Evolutionary conservation across 1,284 basidiomycete species (phyloP).

Genomic region (Porodaedalea pini): DNA sequence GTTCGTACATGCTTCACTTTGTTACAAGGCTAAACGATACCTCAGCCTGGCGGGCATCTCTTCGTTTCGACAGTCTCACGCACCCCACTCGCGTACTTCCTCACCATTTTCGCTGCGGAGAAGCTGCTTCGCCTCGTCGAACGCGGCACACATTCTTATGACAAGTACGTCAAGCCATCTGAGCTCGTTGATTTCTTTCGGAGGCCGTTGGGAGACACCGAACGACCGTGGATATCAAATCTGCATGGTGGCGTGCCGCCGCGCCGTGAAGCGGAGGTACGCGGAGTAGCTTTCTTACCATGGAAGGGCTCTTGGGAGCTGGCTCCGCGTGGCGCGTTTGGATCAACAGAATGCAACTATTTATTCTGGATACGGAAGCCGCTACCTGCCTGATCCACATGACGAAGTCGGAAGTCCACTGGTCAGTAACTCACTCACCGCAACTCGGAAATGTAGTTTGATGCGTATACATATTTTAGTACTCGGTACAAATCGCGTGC

Average conservation of each 20-base stretch:
- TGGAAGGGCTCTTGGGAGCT: constrained; percentile 72
- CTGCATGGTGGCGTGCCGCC: constrained; percentile 42
- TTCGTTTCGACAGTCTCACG: constrained; percentile 96
- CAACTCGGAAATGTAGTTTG: too few relatives aligned
- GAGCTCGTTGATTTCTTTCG: constrained; percentile 89
- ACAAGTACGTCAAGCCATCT: constrained; percentile 86
- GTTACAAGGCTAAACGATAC: neutral
- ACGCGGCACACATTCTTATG: constrained; percentile 88
- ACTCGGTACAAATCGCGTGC: too few relatives aligned
- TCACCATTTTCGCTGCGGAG: constrained; percentile 92
- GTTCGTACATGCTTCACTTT: neutral
- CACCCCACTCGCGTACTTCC: constrained; percentile 84
- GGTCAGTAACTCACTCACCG: too few relatives aligned
- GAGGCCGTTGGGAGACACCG: constrained; percentile 42
- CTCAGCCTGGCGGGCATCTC: constrained; percentile 89
- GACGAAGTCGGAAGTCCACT: too few relatives aligned
- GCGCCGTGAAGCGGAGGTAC: constrained; percentile 72
- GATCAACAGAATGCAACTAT: constrained; percentile 73
- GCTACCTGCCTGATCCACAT: neutral
- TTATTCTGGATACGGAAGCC: constrained; percentile 79
- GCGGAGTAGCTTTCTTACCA: constrained; percentile 82
- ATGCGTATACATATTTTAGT: too few relatives aligned
- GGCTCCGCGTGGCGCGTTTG: constrained; percentile 53
- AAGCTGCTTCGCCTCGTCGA: constrained; percentile 79
- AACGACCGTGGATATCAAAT: constrained; percentile 42